Conservation (phyloP, 2,329 filamentous ascomycete genomes). For the Stagonosporopsis vannaccii region DNA sequence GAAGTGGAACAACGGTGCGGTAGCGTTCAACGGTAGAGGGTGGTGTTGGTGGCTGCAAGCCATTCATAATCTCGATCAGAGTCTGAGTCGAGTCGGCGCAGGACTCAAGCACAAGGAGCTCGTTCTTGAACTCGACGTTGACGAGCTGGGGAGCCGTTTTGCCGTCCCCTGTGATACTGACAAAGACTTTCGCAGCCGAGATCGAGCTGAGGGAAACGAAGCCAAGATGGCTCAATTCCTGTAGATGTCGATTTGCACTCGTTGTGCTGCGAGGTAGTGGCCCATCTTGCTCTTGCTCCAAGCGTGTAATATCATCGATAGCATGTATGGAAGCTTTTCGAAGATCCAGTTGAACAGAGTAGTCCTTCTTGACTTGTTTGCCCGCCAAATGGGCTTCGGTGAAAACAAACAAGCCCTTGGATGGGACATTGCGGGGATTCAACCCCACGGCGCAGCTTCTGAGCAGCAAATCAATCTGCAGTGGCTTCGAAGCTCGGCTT, state of each 20-base stretch:
- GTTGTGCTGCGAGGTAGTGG: conserved; percentile 14
- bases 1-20: conserved; percentile 82
- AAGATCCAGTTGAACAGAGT: conserved; percentile 71
- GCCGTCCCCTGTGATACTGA: conserved; percentile 66
- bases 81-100: conserved; percentile 98
- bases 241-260: conserved; percentile 53
- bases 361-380: conserved; percentile 69
- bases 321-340: conserved; percentile 84
- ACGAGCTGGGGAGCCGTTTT: conserved; percentile 70
- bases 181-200: conserved; percentile 75
- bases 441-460: conserved; percentile 83
- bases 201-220: conserved; percentile 89
- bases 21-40: conserved; percentile 86
- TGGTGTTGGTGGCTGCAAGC: conserved; percentile 80
- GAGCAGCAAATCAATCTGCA: conserved; percentile 76
- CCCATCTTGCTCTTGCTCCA: conserved; percentile 37
- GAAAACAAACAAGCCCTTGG: conserved; percentile 80
- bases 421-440: conserved; percentile 76
- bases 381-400: conserved; percentile 78
- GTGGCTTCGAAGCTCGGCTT: conserved; percentile 40
- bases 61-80: conserved; percentile 78
- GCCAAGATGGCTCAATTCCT: conserved; percentile 66
- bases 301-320: conserved; percentile 73
- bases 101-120: conserved; percentile 88
- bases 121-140: conserved; percentile 82